Evolutionary conservation across 2,329 filamentous ascomycete genomes (phyloP).

Genomic region (Xenosphaeropsis pyriputrescens): DNA sequence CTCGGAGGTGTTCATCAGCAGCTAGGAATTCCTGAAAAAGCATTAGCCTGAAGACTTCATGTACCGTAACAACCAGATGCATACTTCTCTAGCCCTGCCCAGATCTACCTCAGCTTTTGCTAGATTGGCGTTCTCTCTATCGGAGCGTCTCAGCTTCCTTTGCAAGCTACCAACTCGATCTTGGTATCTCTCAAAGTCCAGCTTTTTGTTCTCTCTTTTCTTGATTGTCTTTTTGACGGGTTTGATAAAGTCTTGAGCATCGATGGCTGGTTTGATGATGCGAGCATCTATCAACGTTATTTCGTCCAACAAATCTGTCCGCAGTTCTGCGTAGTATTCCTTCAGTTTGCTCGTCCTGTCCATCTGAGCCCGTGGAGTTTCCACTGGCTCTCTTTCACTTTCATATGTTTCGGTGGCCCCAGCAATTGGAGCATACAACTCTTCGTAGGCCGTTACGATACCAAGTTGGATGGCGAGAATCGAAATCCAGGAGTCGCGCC

Average conservation of each 20-base stretch:
- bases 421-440: slow-evolving; percentile 63
- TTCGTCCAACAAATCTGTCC: slow-evolving; percentile 56
- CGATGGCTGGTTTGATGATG: slow-evolving; percentile 54
- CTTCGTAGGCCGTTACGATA: slow-evolving; percentile 52
- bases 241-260: slow-evolving; percentile 53
- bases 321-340: slow-evolving; percentile 55
- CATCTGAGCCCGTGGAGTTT: slow-evolving; percentile 48
- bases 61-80: slow-evolving; percentile 5
- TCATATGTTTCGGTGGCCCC: slow-evolving; percentile 44
- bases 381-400: slow-evolving; percentile 31
- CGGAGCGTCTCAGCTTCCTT: slow-evolving; percentile 54
- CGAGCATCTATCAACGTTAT: slow-evolving; percentile 54
- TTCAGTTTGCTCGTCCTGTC: slow-evolving; percentile 50
- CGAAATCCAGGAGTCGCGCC: slow-evolving; percentile 65
- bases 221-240: slow-evolving; percentile 73
- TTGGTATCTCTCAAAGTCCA: slow-evolving; percentile 70
- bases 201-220: slow-evolving; percentile 66
- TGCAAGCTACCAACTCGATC: slow-evolving; percentile 53
- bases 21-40: slow-evolving; percentile 49
- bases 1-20: slow-evolving; percentile 60
- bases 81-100: slow-evolving; percentile 46
- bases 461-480: slow-evolving; percentile 56
- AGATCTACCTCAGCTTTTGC: slow-evolving; percentile 61
- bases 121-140: slow-evolving; percentile 59
- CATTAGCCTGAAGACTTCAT: slow-evolving; percentile 4